phyloP scores from a whole-genome alignment of 352 stramenopile genomes.

The Elongisporangium undulatum region DNA sequence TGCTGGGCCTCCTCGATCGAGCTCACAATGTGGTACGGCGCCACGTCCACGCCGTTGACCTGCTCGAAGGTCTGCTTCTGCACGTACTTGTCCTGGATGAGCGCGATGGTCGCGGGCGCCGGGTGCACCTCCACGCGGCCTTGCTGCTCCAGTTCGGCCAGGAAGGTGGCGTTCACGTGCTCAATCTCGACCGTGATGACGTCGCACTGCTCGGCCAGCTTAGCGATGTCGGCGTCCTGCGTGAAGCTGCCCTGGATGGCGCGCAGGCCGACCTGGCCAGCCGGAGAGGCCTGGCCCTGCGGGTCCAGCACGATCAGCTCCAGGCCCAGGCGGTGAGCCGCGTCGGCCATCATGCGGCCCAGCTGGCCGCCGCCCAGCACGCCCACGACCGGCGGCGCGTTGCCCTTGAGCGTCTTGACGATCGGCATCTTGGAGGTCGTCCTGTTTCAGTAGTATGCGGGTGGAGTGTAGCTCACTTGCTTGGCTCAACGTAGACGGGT shows the following conservation, averaged over 20 bases:
- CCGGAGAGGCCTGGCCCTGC: constrained; percentile 60
- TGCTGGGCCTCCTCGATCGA: constrained; percentile 32
- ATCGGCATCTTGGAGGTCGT: constrained; percentile 34
- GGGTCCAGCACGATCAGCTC: constrained; percentile 93
- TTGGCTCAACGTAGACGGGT: background rate
- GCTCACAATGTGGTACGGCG: constrained; percentile 50
- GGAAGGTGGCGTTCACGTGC: constrained; percentile 93
- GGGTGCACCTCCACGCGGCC: constrained; percentile 63
- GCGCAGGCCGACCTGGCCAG: constrained; percentile 61
- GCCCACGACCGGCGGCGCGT: constrained; percentile 70
- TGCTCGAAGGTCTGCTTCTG: constrained; percentile 91
- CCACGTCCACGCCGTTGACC: constrained; percentile 44
- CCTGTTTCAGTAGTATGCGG: constrained; percentile 1
- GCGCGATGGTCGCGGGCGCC: constrained; percentile 85
- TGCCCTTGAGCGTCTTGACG: constrained; percentile 31
- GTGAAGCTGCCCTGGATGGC: constrained; percentile 82
- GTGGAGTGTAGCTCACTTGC: background rate
- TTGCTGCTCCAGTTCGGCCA: constrained; percentile 84
- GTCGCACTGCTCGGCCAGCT: constrained; percentile 82
- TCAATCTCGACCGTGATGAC: constrained; percentile 98
- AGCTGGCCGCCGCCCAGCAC: constrained; percentile 96
- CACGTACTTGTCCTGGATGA: constrained; percentile 97
- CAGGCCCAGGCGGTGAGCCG: constrained; percentile 93
- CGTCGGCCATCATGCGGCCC: constrained; percentile 98
- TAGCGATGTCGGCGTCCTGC: constrained; percentile 57